Percentiles rank a stretch among this genome's conserved stretches.
Conservation (phyloP, 2,329 filamentous ascomycete species). For the Thelonectria blattea region DNA sequence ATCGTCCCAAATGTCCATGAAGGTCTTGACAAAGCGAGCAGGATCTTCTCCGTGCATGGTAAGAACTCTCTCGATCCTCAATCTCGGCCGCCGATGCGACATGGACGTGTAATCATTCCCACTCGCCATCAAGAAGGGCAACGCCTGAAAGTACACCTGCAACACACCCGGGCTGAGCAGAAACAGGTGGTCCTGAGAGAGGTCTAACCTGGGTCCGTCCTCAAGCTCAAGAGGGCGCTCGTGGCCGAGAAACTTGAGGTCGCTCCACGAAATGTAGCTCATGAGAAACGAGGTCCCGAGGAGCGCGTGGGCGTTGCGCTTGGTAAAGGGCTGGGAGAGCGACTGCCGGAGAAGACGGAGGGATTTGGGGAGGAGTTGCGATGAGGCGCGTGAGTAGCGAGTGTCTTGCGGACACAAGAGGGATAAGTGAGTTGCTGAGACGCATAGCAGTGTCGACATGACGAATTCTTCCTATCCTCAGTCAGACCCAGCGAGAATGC, state of each 20-base stretch:
- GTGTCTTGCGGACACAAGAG: not conserved
- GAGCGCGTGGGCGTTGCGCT: not conserved
- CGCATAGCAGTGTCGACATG: constrained; percentile 8
- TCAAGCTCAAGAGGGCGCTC: not conserved
- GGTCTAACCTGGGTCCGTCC: not conserved
- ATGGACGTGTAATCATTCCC: not conserved
- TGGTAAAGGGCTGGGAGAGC: not conserved
- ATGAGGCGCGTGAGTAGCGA: not conserved
- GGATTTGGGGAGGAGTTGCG: not conserved
- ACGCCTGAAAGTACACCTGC: constrained; percentile 1
- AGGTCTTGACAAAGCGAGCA: not conserved
- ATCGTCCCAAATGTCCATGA: constrained; percentile 12
- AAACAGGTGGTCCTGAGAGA: constrained; percentile 2
- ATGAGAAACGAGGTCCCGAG: constrained; percentile 10
- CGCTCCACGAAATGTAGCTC: constrained; percentile 8
- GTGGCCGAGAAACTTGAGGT: not conserved
- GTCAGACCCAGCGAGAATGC: not conserved
- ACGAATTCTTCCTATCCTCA: constrained; percentile 5
- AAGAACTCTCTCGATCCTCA: constrained; percentile 6
- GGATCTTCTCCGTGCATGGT: not conserved
- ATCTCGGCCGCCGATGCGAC: not conserved
- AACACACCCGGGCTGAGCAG: constrained; percentile 2
- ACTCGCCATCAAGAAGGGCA: constrained; percentile 1
- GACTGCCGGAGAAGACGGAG: constrained; percentile 5
- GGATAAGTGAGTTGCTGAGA: not conserved